Percentiles rank a stretch among this genome's conserved stretches.
Evolutionary conservation across 257 asterid genomes (phyloP).

Genomic region (Solanum raphanifolium): DNA sequence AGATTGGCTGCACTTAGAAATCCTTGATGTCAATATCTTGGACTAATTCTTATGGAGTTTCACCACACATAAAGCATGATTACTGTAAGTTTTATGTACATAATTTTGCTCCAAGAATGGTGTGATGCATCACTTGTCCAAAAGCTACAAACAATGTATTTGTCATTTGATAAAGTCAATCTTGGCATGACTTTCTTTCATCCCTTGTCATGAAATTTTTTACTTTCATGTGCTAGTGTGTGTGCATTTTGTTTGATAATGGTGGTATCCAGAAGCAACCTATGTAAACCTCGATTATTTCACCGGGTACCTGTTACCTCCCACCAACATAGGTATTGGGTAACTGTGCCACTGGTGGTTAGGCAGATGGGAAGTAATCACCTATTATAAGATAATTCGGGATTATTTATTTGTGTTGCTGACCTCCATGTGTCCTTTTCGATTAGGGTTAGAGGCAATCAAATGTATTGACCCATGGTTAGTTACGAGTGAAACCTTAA

Average conservation of each 20-base stretch:
- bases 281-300: neutral
- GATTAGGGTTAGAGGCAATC: too few species aligned
- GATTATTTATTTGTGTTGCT: too few species aligned
- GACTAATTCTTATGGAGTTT: neutral
- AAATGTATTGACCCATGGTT: too few species aligned
- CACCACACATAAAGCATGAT: neutral
- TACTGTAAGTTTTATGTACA: neutral
- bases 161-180: neutral
- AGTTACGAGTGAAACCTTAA: neutral
- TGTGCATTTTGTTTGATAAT: neutral
- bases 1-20: slow-evolving; percentile 81
- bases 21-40: slow-evolving; percentile 18
- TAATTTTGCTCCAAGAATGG: neutral
- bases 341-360: too few species aligned
- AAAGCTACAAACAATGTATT: neutral
- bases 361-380: too few species aligned
- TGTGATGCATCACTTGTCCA: neutral
- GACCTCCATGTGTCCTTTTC: too few species aligned
- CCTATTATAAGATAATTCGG: too few species aligned
- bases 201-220: neutral
- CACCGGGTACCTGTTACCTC: neutral
- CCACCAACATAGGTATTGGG: neutral
- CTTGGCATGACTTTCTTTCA: neutral
- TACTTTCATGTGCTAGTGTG: neutral
- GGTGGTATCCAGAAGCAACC: neutral